Percentiles rank a stretch among this genome's conserved stretches.
phyloP scores from a whole-genome alignment of 441 rosid genomes.

The Populus tomentosa region DNA sequence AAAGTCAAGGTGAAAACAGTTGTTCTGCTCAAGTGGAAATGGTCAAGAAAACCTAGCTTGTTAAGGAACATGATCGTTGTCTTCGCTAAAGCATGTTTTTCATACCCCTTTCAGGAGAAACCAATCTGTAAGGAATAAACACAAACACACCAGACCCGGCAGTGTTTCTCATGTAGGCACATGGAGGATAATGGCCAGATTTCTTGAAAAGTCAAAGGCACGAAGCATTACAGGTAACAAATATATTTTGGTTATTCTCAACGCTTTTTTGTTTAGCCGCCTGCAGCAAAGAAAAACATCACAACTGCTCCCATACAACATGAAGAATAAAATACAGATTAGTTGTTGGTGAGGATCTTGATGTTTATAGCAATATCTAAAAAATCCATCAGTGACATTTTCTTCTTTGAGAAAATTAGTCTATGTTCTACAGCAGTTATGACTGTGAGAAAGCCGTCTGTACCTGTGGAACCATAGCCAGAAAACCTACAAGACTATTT shows the following conservation, averaged over 20 bases:
- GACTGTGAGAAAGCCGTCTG: too few relatives aligned
- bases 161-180: conserved; percentile 18
- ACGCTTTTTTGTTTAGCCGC: not conserved
- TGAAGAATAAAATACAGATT: not conserved
- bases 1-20: not conserved
- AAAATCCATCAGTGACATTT: not conserved
- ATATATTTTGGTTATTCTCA: not conserved
- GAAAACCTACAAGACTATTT: too few relatives aligned
- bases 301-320: conserved; percentile 1
- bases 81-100: not conserved
- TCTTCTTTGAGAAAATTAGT: too few relatives aligned
- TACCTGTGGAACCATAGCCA: too few relatives aligned
- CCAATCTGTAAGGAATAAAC: not conserved
- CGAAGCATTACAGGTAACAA: conserved; percentile 3
- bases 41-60: not conserved
- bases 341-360: not conserved
- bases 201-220: conserved; percentile 6
- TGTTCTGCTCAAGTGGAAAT: not conserved
- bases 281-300: not conserved
- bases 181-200: not conserved
- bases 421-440: too few relatives aligned
- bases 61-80: not conserved
- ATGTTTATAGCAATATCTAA: not conserved
- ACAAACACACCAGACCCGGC: conserved; percentile 6
- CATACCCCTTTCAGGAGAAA: not conserved